Percentiles rank a stretch among this genome's conserved stretches.
Conservation (phyloP, 106 monocot genomes). For the Dendrobium huoshanense region DNA sequence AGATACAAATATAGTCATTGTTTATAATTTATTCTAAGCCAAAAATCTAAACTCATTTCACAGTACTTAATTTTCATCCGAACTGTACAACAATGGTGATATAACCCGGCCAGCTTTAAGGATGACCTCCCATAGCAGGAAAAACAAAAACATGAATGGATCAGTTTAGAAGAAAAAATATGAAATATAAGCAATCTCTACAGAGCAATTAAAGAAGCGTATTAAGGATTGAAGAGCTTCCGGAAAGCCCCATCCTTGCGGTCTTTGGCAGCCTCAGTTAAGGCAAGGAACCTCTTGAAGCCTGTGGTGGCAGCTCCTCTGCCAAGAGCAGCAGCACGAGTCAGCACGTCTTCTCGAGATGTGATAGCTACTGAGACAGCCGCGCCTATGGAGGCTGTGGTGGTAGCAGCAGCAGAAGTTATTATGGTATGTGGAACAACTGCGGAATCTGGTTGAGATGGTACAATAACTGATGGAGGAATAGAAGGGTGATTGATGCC, state of each 20-base stretch:
- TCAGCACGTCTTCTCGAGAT: slow-evolving; percentile 88
- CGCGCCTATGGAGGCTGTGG: slow-evolving; percentile 5
- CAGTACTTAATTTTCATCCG: too few species aligned
- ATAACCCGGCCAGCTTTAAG: too few species aligned
- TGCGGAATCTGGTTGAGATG: slow-evolving; percentile 15
- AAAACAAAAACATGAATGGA: too few species aligned
- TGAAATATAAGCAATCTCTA: too few species aligned
- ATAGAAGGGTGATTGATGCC: slow-evolving; percentile 49
- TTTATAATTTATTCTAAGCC: too few species aligned
- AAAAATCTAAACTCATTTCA: too few species aligned
- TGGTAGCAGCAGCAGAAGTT: slow-evolving; percentile 1
- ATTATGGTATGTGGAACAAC: slow-evolving; percentile 10
- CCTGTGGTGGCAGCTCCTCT: slow-evolving; percentile 98
- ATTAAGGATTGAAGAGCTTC: slow-evolving; percentile 79
- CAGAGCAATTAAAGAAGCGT: too few species aligned
- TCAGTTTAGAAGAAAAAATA: too few species aligned
- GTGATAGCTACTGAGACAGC: slow-evolving; percentile 20
- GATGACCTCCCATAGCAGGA: too few species aligned
- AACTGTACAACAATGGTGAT: too few species aligned
- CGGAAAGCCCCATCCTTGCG: slow-evolving; percentile 89
- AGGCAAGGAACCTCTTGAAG: slow-evolving; percentile 95
- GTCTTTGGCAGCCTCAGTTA: slow-evolving; percentile 98
- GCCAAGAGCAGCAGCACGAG: slow-evolving; percentile 98
- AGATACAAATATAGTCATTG: too few species aligned
- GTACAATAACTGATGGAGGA: slow-evolving; percentile 36